phyloP scores from a whole-genome alignment of 2,329 filamentous ascomycete species.

The Penicillium thymicola region DNA sequence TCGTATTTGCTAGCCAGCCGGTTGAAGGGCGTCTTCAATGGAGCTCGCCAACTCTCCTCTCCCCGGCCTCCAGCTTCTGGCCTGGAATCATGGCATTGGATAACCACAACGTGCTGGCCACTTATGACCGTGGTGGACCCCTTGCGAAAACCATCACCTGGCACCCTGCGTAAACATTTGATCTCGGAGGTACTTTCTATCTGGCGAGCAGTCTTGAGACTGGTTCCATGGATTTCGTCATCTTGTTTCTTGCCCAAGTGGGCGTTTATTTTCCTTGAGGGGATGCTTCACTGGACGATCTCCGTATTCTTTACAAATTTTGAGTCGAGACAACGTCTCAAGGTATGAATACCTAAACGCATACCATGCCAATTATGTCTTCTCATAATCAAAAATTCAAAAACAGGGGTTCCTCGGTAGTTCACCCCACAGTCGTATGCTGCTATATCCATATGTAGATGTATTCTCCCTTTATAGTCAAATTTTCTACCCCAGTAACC shows the following conservation, averaged over 20 bases:
- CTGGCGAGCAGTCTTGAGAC: neutral
- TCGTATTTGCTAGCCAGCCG: conserved; percentile 37
- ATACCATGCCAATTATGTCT: neutral
- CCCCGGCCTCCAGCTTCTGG: conserved; percentile 37
- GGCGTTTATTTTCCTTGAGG: no score
- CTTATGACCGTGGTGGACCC: conserved; percentile 32
- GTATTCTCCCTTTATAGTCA: neutral
- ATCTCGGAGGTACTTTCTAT: neutral
- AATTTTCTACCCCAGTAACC: neutral
- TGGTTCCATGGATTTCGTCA: neutral
- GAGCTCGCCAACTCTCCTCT: conserved; percentile 33
- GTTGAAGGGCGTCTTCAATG: conserved; percentile 35
- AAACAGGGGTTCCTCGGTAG: neutral
- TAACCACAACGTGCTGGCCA: conserved; percentile 26
- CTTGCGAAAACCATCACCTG: conserved; percentile 26
- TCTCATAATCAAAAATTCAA: neutral
- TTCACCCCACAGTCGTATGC: neutral
- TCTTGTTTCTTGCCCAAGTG: neutral
- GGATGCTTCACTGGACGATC: neutral
- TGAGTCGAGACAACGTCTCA: neutral
- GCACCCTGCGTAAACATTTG: conserved; percentile 13
- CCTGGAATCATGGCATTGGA: conserved; percentile 37
- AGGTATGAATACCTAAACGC: neutral
- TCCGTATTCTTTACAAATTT: neutral
- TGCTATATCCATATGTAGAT: neutral